These are phyloP conservation scores for Stachybotrys chlorohalonatus DNA, from an alignment of 2,329 filamentous ascomycete species.

Conservation along the genomic window DNA sequence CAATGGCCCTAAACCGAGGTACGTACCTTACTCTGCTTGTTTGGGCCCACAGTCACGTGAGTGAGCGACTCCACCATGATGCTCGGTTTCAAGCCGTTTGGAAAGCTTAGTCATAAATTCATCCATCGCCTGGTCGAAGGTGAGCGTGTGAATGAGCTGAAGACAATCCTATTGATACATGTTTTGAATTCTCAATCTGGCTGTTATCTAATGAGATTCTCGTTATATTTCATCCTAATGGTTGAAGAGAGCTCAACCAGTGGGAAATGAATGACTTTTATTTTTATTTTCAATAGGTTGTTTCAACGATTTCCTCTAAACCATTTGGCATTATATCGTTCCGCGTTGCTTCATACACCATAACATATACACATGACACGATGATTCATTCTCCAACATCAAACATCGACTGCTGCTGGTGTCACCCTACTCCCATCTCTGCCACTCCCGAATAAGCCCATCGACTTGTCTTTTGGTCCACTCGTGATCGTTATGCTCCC, in stretches of 20 bases:
- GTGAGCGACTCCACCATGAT: no score
- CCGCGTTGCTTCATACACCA: conserved; percentile 1
- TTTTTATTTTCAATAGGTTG: no score
- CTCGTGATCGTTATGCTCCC: conserved; percentile 20
- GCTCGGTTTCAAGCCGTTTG: no score
- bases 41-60: not conserved
- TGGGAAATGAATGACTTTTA: no score
- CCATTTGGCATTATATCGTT: not conserved
- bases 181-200: no score
- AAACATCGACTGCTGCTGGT: not conserved
- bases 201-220: no score
- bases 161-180: no score
- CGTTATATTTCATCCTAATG: no score
- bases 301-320: not conserved
- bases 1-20: conserved; percentile 28
- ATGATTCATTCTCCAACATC: conserved; percentile 2
- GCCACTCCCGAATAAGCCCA: conserved; percentile 46
- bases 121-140: no score
- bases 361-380: not conserved
- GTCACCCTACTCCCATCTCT: conserved; percentile 39
- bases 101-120: no score
- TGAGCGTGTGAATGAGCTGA: no score
- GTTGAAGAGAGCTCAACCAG: no score
- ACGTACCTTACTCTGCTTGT: conserved; percentile 18
- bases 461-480: conserved; percentile 35